Evolutionary conservation across 2,329 filamentous ascomycete genomes (phyloP).

Genomic region (Myriangium duriaei): DNA sequence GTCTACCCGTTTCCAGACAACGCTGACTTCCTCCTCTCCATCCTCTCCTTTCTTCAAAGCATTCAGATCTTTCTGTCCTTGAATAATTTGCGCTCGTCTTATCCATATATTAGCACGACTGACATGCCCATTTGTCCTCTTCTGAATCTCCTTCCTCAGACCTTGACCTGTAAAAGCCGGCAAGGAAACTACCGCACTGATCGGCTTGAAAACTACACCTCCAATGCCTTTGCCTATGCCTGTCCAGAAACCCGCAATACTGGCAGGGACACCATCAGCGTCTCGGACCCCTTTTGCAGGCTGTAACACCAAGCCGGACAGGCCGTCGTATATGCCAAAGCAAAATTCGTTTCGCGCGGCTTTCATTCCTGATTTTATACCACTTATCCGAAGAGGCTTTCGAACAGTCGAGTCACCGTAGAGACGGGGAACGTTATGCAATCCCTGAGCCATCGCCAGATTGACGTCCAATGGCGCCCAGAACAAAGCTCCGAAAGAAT

Average conservation of each 20-base stretch:
- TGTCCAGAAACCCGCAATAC: conserved; percentile 19
- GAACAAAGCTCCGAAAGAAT: conserved; percentile 62
- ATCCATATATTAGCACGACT: conserved; percentile 1
- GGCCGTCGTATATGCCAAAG: conserved; percentile 65
- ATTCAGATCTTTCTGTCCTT: conserved; percentile 20
- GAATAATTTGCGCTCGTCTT: conserved; percentile 20
- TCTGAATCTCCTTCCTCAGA: conserved; percentile 63
- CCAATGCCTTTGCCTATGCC: conserved; percentile 76
- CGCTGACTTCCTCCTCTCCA: conserved; percentile 12
- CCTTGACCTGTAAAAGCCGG: conserved; percentile 78
- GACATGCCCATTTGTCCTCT: conserved; percentile 25
- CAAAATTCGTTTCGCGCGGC: conserved; percentile 53
- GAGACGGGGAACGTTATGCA: conserved; percentile 73
- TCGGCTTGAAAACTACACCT: conserved; percentile 70
- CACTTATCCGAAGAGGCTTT: conserved; percentile 66
- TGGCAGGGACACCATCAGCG: conserved; percentile 17
- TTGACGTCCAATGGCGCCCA: conserved; percentile 78
- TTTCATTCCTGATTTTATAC: conserved; percentile 60
- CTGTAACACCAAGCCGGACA: conserved; percentile 69
- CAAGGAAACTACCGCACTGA: conserved; percentile 50
- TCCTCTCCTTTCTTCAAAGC: conserved; percentile 11
- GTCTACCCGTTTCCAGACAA: conserved; percentile 14
- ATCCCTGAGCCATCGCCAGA: conserved; percentile 68
- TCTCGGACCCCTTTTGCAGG: conserved; percentile 58
- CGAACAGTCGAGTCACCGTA: conserved; percentile 77